Conservation (phyloP, 2,329 filamentous ascomycete species). For the Pestalotiopsis sp. region DNA sequence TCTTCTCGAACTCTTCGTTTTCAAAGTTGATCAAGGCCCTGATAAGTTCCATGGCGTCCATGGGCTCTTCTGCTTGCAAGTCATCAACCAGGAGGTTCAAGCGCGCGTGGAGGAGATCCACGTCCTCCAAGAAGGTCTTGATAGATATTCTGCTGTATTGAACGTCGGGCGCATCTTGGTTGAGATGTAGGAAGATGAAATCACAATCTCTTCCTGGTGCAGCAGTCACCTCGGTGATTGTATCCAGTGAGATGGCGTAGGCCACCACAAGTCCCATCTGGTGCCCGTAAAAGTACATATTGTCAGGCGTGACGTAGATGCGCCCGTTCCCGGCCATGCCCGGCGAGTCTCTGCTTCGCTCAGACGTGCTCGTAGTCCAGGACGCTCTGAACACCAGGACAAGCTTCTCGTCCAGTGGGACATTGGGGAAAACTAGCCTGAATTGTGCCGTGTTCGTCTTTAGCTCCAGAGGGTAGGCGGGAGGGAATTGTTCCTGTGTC, state of each 20-base stretch:
- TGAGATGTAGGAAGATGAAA: constrained; percentile 81
- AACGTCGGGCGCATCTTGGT: constrained; percentile 60
- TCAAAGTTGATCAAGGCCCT: constrained; percentile 75
- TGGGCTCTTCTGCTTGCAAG: constrained; percentile 69
- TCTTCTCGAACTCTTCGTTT: constrained; percentile 54
- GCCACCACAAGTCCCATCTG: constrained; percentile 88
- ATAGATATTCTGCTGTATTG: constrained; percentile 77
- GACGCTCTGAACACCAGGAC: constrained; percentile 91
- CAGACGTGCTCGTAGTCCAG: constrained; percentile 63
- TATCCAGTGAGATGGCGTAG: constrained; percentile 72
- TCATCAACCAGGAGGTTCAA: constrained; percentile 85
- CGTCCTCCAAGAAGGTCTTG: constrained; percentile 89
- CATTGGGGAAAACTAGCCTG: constrained; percentile 82
- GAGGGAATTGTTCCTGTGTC: constrained; percentile 60
- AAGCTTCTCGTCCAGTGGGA: constrained; percentile 75
- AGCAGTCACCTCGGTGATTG: constrained; percentile 84
- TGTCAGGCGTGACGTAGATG: constrained; percentile 82
- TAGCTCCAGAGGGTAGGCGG: constrained; percentile 78
- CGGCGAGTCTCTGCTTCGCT: constrained; percentile 41
- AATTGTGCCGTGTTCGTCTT: constrained; percentile 92
- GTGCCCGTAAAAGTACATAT: constrained; percentile 96
- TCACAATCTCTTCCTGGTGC: constrained; percentile 90
- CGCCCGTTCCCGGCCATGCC: constrained; percentile 68
- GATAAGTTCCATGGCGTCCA: constrained; percentile 69
- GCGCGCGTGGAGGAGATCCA: constrained; percentile 77